These are phyloP conservation scores for Neonectria faginata DNA, from an alignment of 2,329 filamentous ascomycete species.

Conservation along the genomic window DNA sequence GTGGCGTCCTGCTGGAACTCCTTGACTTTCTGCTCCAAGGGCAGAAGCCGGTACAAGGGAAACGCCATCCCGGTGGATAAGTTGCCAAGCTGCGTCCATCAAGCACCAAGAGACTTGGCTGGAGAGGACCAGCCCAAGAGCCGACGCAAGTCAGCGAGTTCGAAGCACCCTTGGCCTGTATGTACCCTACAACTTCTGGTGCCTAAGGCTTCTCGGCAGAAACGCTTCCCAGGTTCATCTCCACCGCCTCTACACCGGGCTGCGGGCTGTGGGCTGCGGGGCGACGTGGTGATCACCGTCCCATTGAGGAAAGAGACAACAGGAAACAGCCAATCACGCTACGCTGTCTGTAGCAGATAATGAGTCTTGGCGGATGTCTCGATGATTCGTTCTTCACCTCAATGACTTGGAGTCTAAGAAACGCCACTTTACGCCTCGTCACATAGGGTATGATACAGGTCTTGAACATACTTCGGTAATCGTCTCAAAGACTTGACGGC, in stretches of 20 bases:
- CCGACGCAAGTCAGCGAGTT: background rate
- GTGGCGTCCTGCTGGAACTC: conserved; percentile 43
- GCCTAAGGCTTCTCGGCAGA: conserved; percentile 44
- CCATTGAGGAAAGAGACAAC: conserved; percentile 28
- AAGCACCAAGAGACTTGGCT: conserved; percentile 6
- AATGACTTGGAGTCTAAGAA: background rate
- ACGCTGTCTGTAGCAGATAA: conserved; percentile 9
- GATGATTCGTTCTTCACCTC: background rate
- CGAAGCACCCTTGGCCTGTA: conserved; percentile 16
- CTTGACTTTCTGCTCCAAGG: conserved; percentile 39
- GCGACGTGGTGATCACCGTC: conserved; percentile 38
- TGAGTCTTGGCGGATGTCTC: conserved; percentile 12
- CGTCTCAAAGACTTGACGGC: too few relatives aligned
- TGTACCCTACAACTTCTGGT: conserved; percentile 19
- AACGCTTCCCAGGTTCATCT: conserved; percentile 18
- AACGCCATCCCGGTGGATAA: conserved; percentile 37
- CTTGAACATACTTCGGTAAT: too few relatives aligned
- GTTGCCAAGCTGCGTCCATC: conserved; percentile 23
- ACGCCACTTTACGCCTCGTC: background rate
- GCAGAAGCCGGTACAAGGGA: conserved; percentile 43
- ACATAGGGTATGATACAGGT: too few relatives aligned
- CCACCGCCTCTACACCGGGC: conserved; percentile 27
- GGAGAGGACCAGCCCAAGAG: background rate
- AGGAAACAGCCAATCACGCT: conserved; percentile 6
- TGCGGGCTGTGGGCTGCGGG: conserved; percentile 28